Conservation (phyloP, 2,329 filamentous ascomycete genomes). For the Aspergillus neoniger region DNA sequence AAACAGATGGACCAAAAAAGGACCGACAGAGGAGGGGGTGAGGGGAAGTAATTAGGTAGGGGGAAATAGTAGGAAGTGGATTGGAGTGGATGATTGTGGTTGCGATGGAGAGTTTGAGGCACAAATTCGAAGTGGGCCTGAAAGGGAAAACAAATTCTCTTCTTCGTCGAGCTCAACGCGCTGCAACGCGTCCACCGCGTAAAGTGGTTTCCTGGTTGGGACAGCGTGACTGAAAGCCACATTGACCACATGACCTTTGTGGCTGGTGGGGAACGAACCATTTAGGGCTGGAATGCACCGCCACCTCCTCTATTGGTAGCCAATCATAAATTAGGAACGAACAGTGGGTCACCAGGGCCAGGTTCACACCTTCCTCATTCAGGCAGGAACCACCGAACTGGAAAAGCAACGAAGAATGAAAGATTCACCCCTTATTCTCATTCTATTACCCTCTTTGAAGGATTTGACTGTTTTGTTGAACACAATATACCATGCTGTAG, state of each 20-base stretch:
- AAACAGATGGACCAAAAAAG: not conserved
- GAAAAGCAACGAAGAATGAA: not conserved
- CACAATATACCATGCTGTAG: too few relatives aligned
- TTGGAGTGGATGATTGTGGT: slow-evolving; percentile 17
- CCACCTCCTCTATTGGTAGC: not conserved
- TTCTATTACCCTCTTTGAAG: not conserved
- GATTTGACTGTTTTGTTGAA: too few relatives aligned
- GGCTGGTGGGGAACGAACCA: not conserved
- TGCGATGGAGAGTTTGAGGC: slow-evolving; percentile 18
- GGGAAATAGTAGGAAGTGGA: not conserved
- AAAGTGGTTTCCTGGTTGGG: slow-evolving; percentile 35
- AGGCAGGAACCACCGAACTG: not conserved
- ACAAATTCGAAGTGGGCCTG: slow-evolving; percentile 18
- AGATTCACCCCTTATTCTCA: not conserved
- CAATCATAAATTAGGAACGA: not conserved
- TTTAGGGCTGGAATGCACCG: slow-evolving; percentile 4
- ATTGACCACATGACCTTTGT: slow-evolving; percentile 15
- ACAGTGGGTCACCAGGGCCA: not conserved
- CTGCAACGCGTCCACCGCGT: slow-evolving; percentile 33
- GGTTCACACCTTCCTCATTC: not conserved
- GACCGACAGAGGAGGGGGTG: slow-evolving; percentile 10
- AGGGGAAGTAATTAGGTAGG: not conserved
- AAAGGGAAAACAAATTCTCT: slow-evolving; percentile 28
- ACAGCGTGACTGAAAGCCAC: slow-evolving; percentile 19
- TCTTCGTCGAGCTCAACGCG: slow-evolving; percentile 27